These are phyloP conservation scores for Eimeria sp. DNA, from an alignment of 169 alveolate species.

Conservation along the genomic window DNA sequence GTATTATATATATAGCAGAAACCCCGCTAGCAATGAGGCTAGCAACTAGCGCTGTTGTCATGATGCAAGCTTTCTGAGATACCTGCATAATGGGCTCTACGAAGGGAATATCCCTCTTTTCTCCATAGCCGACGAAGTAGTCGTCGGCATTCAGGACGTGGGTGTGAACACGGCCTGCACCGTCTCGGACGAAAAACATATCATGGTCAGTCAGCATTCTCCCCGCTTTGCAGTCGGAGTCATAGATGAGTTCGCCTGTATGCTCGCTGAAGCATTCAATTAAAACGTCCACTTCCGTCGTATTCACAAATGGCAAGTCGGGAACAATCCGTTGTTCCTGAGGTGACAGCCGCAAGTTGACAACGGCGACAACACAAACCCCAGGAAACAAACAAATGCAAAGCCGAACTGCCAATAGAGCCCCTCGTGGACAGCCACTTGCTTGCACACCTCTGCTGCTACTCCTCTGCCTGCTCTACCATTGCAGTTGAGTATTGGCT, in stretches of 20 bases:
- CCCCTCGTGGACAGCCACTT: not conserved
- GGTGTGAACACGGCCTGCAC: constrained; percentile 2
- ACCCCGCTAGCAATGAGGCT: too few relatives aligned
- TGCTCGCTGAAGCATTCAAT: constrained; percentile 62
- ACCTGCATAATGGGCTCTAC: constrained; percentile 57
- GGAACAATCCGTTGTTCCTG: constrained; percentile 59
- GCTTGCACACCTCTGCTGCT: not conserved
- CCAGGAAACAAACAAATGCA: not conserved
- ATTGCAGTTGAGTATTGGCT: not conserved
- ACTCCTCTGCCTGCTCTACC: not conserved
- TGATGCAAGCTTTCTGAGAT: not conserved
- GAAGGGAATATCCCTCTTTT: constrained; percentile 23
- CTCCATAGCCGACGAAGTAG: constrained; percentile 64
- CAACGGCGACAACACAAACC: not conserved
- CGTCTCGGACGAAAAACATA: constrained; percentile 40
- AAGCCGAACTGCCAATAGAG: not conserved
- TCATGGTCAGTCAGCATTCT: constrained; percentile 75
- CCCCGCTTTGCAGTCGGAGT: constrained; percentile 70
- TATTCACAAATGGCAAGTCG: constrained; percentile 53
- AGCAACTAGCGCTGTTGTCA: not conserved
- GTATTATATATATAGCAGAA: not conserved
- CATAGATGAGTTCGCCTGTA: constrained; percentile 67
- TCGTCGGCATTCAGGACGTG: constrained; percentile 72
- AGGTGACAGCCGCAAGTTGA: not conserved
- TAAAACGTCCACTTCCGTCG: constrained; percentile 38